phyloP scores from a whole-genome alignment of 169 alveolate species.

The Cyclospora cayetanensis region DNA sequence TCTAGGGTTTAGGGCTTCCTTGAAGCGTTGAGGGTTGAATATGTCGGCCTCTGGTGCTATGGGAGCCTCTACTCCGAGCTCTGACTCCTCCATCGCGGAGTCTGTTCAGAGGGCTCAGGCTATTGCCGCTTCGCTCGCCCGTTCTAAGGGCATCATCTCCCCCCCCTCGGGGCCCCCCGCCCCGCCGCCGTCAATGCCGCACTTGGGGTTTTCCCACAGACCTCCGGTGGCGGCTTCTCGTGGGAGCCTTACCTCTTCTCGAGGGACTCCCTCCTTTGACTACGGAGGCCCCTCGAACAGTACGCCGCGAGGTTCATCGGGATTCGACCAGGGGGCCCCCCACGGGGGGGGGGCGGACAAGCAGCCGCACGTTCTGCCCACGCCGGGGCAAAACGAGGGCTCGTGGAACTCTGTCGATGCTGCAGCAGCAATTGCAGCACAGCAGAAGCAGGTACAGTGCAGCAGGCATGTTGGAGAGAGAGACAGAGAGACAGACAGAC shows the following conservation, averaged over 20 bases:
- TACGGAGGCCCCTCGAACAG: constrained; percentile 23
- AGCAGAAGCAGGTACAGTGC: constrained; percentile 52
- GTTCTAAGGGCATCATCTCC: constrained; percentile 34
- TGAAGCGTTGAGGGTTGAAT: neutral
- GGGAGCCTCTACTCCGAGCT: constrained; percentile 41
- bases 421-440: constrained; percentile 66
- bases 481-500: too few relatives aligned
- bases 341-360: constrained; percentile 32
- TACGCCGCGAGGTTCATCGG: neutral
- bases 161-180: constrained; percentile 36
- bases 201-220: constrained; percentile 39
- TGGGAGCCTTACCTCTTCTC: constrained; percentile 19
- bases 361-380: constrained; percentile 52
- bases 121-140: constrained; percentile 60
- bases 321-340: constrained; percentile 15
- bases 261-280: constrained; percentile 53
- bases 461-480: neutral
- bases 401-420: constrained; percentile 59
- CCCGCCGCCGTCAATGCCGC: neutral
- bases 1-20: neutral
- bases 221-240: constrained; percentile 52
- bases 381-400: constrained; percentile 49
- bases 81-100: constrained; percentile 59
- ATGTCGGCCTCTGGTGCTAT: constrained; percentile 52
- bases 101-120: constrained; percentile 65